phyloP scores from a whole-genome alignment of 306 rosid species.

The Corylus americana region DNA sequence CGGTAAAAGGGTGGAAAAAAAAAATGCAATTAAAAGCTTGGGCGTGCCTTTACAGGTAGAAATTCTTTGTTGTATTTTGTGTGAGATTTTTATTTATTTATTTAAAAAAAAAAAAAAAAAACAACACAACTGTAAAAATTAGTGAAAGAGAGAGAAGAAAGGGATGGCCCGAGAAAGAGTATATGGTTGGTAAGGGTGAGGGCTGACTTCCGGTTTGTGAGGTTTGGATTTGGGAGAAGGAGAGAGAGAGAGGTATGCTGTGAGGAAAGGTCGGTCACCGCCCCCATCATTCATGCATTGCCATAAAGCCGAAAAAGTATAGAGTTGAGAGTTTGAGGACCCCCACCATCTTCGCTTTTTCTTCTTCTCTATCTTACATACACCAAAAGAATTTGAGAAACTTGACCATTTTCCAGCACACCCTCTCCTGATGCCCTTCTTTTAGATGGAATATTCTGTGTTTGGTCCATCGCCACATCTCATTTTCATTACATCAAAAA shows the following conservation, averaged over 20 bases:
- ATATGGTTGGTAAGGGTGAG: constrained; percentile 46
- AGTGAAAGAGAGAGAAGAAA: neutral
- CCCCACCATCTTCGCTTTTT: neutral
- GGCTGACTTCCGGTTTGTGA: constrained; percentile 55
- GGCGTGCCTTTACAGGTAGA: constrained; percentile 21
- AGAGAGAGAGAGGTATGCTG: constrained; percentile 23
- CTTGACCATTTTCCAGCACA: neutral
- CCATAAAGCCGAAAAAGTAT: constrained; percentile 29
- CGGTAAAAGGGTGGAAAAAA: neutral
- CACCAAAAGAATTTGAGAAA: neutral
- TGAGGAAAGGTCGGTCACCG: constrained; percentile 55
- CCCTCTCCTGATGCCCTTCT: neutral
- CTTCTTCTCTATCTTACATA: no score
- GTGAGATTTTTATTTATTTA: neutral
- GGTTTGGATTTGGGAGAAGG: constrained; percentile 39
- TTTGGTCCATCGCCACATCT: no score
- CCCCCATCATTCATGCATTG: constrained; percentile 49
- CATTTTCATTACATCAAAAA: no score
- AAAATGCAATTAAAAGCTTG: neutral
- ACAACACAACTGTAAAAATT: neutral
- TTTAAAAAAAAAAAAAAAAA: no score
- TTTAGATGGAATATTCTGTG: neutral
- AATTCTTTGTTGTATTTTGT: neutral
- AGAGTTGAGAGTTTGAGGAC: neutral
- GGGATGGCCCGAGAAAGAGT: constrained; percentile 12